Percentiles rank a stretch among this genome's conserved stretches.
Conservation (phyloP, 176 grass and related monocot species). For the Raddia distichophylla region DNA sequence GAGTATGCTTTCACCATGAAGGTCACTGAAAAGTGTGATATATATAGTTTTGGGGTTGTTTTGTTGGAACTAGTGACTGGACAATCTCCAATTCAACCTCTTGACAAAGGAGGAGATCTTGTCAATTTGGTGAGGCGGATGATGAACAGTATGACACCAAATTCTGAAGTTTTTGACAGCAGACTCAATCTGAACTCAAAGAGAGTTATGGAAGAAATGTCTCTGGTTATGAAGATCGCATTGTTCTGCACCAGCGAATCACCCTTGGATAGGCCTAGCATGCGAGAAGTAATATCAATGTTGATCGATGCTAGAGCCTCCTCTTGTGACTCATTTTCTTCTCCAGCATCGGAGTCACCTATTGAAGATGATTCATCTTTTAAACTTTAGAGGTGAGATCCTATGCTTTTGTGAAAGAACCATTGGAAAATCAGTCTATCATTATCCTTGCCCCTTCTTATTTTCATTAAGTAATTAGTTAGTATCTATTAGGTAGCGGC, state of each 20-base stretch:
- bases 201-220: slow-evolving; percentile 68
- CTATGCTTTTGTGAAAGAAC: neutral
- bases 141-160: slow-evolving; percentile 47
- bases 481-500: neutral
- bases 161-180: slow-evolving; percentile 67
- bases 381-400: slow-evolving; percentile 43
- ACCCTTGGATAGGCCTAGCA: slow-evolving; percentile 86
- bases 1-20: slow-evolving; percentile 99
- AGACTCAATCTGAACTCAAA: slow-evolving; percentile 67
- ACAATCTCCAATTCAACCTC: slow-evolving; percentile 82
- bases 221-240: slow-evolving; percentile 87
- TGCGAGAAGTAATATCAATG: slow-evolving; percentile 97
- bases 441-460: neutral
- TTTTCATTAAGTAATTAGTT: slow-evolving; percentile 23
- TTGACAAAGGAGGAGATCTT: slow-evolving; percentile 98
- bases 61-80: slow-evolving; percentile 88
- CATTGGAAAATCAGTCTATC: neutral
- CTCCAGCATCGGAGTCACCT: slow-evolving; percentile 56
- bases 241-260: slow-evolving; percentile 90
- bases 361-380: slow-evolving; percentile 36
- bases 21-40: slow-evolving; percentile 94
- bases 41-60: slow-evolving; percentile 92
- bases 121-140: slow-evolving; percentile 83
- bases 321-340: slow-evolving; percentile 56
- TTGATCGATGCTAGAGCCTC: slow-evolving; percentile 73